Evolutionary conservation across 306 rosid species (phyloP), one percentile per base, ranked within the genome.

Genomic region (Inga leiocalycina): DNA sequence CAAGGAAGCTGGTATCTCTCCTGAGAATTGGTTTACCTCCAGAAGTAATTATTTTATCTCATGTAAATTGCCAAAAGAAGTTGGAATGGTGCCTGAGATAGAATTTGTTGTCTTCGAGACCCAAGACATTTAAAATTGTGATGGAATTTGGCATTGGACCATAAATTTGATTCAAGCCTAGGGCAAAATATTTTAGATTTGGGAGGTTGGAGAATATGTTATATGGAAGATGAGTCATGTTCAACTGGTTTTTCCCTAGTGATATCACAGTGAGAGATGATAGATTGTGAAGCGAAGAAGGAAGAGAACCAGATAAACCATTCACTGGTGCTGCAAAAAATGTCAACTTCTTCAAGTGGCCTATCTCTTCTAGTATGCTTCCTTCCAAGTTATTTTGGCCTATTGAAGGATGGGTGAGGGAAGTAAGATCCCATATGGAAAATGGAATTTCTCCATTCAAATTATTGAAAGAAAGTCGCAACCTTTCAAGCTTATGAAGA

Each of bases 171-270:
- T 62, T 62, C 0, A 0, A 0, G 11, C 16, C 37, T 24, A 62
- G 11, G 0, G 0, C 2, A 24, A 62, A 10, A 1, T 0, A 0
- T 24, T 4, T 3, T 4, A 62, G 2, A 62, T 27, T 24, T 10
- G 16, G 6, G 8, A 24, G 68, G 35, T 0, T 11, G 37, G 37
- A 62, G 39, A 62, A 27, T 3, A 24, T 62, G 68, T 27, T 10
- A 0, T 62, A 0, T 4, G 37, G 37, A 62, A 27, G 68, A 0
- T 0, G 67, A 61, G 37, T 62, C 0, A 0, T 0, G 0, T 4
- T 27, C 0, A 62, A 1, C 0, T 62, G 0, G 2, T 62, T 62
- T 4, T 0, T 19, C 12, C 0, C 37, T 24, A 27, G 0, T 27
- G 37, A 27, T 57, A 22, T 30, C 3, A 24, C 0, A n/a, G 27